phyloP scores from a whole-genome alignment of 352 stramenopile genomes.

The Phytophthora foliorum region DNA sequence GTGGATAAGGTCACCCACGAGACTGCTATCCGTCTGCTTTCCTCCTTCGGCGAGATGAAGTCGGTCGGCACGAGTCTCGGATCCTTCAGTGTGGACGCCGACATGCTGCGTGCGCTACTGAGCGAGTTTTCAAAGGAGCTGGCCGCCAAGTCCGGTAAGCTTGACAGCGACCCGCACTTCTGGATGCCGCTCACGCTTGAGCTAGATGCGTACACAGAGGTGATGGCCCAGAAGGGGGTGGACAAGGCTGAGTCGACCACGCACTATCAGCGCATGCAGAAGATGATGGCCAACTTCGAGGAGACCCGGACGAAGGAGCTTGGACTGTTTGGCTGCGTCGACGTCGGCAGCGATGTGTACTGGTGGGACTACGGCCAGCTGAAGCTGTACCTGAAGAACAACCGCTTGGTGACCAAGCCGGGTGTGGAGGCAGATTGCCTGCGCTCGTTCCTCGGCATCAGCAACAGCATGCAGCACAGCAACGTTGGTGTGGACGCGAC shows the following conservation, averaged over 20 bases:
- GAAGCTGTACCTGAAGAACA: conserved; percentile 98
- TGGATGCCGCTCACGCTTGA: conserved; percentile 99
- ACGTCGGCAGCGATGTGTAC: conserved; percentile 97
- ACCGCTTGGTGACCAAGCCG: conserved; percentile 92
- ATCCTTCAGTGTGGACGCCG: conserved; percentile 95
- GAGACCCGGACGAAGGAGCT: conserved; percentile 66
- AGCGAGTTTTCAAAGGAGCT: conserved; percentile 95
- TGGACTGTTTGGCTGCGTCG: conserved; percentile 96
- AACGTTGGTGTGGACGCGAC: conserved; percentile 63
- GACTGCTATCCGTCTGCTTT: conserved; percentile 94
- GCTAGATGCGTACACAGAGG: conserved; percentile 90
- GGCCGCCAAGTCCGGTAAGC: conserved; percentile 92
- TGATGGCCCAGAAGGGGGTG: conserved; percentile 97
- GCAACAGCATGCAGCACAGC: conserved; percentile 81
- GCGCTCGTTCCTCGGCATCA: conserved; percentile 84
- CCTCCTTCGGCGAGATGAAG: conserved; percentile 95
- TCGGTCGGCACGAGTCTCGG: conserved; percentile 96
- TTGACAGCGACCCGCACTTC: conserved; percentile 98
- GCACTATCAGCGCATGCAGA: conserved; percentile 95
- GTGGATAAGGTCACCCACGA: conserved; percentile 99
- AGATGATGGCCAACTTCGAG: conserved; percentile 92
- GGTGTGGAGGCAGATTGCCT: conserved; percentile 85
- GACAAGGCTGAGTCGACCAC: conserved; percentile 62
- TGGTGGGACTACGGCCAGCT: conserved; percentile 99
- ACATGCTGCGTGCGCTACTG: conserved; percentile 94